Evolutionary conservation across 2,329 filamentous ascomycete genomes (phyloP), one percentile per base, ranked within the genome.

Genomic region (Curvularia eragrostidis): DNA sequence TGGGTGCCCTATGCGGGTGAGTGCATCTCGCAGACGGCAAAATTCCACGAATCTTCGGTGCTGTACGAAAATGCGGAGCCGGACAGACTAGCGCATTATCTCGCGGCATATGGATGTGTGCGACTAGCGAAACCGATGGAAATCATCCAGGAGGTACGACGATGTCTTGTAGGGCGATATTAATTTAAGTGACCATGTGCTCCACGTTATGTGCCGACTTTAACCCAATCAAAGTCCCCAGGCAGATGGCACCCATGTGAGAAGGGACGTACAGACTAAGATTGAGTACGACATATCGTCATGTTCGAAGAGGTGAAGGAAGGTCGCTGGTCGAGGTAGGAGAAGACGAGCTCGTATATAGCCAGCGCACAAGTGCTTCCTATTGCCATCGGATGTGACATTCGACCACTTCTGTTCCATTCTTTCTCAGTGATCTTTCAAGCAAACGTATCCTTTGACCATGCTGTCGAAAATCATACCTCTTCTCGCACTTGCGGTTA

Each of bases 401-500:
- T 32, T 39, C 24, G 18, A 34, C 41, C 24, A 21, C 42, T 18
- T 12, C 19, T 23, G 24, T 5, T 18, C 12, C 21, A 10, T 18
- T n/a, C 36, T 41, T 24, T n/a, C 3, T 34, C 13, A 24, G 3
- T 38, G 3, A 54, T 2, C 5, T 23, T 38, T 43, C 5, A 13
- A 49, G 24, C 38, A 0, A 18, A 12, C 32, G 10, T 1, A 21
- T 30, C 3, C 10, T 34, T 50, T 19, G 18, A 67, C 19, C 24
- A 73, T 73, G 70, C 62, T 57, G 44, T 63, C 59, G 28, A 55
- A 56, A 18, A 34, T 63, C 8, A 24, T 54, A 39, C 49, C 61
- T 48, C 36, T 69, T 43, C 56, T 71, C 18, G 66, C 62, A 8
- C 63, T 73, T 26, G 68, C 56, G 24, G 59, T 51, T 8, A 51